Evolutionary conservation across 305 asterid species (phyloP), one percentile per base, ranked within the genome.

Genomic region (Petunia hybrid): DNA sequence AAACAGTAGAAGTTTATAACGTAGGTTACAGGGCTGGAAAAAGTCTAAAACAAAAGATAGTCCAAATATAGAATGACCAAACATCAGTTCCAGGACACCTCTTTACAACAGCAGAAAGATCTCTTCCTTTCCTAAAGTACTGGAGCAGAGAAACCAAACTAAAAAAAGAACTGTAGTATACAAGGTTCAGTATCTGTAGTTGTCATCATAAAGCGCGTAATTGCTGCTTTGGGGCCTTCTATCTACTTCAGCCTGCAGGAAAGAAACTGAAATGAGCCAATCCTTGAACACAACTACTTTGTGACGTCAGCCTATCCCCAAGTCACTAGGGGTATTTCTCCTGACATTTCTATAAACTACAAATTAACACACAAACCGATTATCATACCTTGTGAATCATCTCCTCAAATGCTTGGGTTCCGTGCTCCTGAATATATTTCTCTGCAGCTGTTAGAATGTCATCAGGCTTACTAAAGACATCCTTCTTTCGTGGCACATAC

Each of bases 371-470:
- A 16, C 55, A 4, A 12, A 70, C 16, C 6, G 42, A 36, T 61
- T 16, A 83, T 57, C 91, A 57, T 90, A 92, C 99, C 92, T 86
- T 87, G 83, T 89, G 92, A 48, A 94, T 88, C 83, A 92, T 80
- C 85, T 87, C 84, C 86, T 94, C 97, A 67, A 95, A 91, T 77
- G 91, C 97, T 77, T 84, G 92, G 8, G 96, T 63, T 59, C 97
- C 98, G 13, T 95, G 83, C 84, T 95, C 91, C 64, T 91, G 65
- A 8, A 94, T 91, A 80, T 94, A 92, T 80, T 90, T 91, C 82
- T 94, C 97, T 0, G 98, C 97, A 8, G 97, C 97, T 55, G 97
- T 94, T 76, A 95, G 86, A 80, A 95, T 84, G 85, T 94, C 98
- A 9, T 95, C 98, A 0, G 89, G 94, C 84, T 94, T 91, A 85